phyloP scores from a whole-genome alignment of 2,329 filamentous ascomycete species.

The Alternaria sp. region DNA sequence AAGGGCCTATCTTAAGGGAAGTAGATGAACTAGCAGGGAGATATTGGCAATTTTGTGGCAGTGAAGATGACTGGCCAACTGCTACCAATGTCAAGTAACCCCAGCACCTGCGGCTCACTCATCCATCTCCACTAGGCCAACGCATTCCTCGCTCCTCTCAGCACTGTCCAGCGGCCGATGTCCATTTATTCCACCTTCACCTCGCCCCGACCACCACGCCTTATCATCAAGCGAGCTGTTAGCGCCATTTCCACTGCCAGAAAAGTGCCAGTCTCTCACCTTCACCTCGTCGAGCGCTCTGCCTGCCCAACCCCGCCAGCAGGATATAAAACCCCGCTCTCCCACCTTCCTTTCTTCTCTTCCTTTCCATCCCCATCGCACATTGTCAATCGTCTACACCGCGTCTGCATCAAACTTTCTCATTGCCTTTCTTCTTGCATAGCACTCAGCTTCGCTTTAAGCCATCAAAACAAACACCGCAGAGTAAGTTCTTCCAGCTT shows the following conservation, averaged over 20 bases:
- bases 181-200: not conserved
- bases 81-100: not conserved
- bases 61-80: not conserved
- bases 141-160: not conserved
- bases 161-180: not conserved
- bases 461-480: not conserved
- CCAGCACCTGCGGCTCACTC: not conserved
- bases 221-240: not conserved
- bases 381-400: not conserved
- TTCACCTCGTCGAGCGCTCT: constrained; percentile 9
- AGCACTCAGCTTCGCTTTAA: not conserved
- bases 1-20: not conserved
- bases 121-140: not conserved
- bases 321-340: not conserved
- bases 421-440: not conserved
- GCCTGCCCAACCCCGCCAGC: no score
- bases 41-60: not conserved
- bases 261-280: constrained; percentile 7
- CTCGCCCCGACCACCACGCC: not conserved
- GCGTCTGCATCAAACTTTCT: not conserved
- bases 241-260: constrained; percentile 2
- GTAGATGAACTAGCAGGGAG: not conserved
- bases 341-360: not conserved
- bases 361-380: not conserved
- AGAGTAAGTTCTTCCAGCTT: not conserved